Conservation (phyloP, 2,329 filamentous ascomycete genomes). For the Trichothecium sympodiale region DNA sequence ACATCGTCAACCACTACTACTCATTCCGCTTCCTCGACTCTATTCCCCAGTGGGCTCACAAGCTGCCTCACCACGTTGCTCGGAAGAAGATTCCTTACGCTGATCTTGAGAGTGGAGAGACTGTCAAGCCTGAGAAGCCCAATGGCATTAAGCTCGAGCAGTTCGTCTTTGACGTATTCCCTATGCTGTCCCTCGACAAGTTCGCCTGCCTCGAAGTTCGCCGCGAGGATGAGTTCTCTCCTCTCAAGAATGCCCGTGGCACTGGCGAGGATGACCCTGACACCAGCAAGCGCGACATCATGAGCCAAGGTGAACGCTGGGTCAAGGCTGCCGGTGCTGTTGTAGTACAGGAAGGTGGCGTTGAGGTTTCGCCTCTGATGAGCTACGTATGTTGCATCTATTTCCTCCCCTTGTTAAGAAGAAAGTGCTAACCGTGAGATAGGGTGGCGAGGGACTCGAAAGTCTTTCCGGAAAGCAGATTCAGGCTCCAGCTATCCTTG, state of each 20-base stretch:
- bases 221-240: slow-evolving; percentile 96
- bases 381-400: slow-evolving; percentile 71
- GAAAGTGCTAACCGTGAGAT: slow-evolving; percentile 10
- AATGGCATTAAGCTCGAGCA: slow-evolving; percentile 99
- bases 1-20: slow-evolving; percentile 99
- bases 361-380: slow-evolving; percentile 86
- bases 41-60: slow-evolving; percentile 76
- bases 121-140: slow-evolving; percentile 82
- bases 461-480: slow-evolving; percentile 41
- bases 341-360: slow-evolving; percentile 58
- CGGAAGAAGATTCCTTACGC: slow-evolving; percentile 95
- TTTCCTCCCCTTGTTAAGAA: slow-evolving; percentile 1
- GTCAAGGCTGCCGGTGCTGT: slow-evolving; percentile 65
- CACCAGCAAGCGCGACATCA: slow-evolving; percentile 83
- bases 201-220: slow-evolving; percentile 95
- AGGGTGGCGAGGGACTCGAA: slow-evolving; percentile 54
- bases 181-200: slow-evolving; percentile 70
- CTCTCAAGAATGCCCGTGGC: slow-evolving; percentile 80
- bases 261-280: slow-evolving; percentile 89
- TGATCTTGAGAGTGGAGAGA: slow-evolving; percentile 64
- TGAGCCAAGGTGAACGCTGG: slow-evolving; percentile 84
- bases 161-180: slow-evolving; percentile 98
- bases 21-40: slow-evolving; percentile 85
- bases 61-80: slow-evolving; percentile 89
- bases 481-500: slow-evolving; percentile 39